A percentile compares a stretch with the other conserved stretches of the same genome.
phyloP scores from a whole-genome alignment of 202 grass and related monocot genomes.

The Schoenoplectus tabernaemontani region DNA sequence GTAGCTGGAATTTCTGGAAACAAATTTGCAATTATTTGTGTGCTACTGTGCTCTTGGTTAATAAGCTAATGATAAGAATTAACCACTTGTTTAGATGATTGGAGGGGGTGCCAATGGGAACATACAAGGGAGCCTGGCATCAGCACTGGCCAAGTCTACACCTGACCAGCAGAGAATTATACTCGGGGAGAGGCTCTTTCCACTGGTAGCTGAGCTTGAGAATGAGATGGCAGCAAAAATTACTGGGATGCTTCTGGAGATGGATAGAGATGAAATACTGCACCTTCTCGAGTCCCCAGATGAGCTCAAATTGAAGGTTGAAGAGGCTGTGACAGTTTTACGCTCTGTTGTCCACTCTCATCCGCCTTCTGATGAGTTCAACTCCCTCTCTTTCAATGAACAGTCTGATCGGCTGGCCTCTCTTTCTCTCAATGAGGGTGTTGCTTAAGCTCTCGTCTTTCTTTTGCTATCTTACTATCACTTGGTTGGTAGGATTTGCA shows the following conservation, averaged over 20 bases:
- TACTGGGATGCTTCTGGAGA: constrained; percentile 93
- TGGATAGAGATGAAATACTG: constrained; percentile 88
- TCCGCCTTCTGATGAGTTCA: neutral
- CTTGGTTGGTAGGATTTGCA: constrained; percentile 1
- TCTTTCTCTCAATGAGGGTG: constrained; percentile 44
- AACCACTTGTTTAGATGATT: constrained; percentile 30
- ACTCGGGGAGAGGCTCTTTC: constrained; percentile 85
- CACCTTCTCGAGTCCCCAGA: constrained; percentile 86
- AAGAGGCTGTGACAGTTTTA: constrained; percentile 84
- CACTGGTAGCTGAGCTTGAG: constrained; percentile 82
- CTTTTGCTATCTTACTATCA: neutral
- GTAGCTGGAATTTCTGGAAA: neutral
- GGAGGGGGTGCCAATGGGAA: constrained; percentile 37
- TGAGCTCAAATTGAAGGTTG: constrained; percentile 73
- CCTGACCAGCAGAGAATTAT: constrained; percentile 81
- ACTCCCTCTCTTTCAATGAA: constrained; percentile 3
- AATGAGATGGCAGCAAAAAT: constrained; percentile 78
- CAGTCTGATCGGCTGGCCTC: constrained; percentile 53
- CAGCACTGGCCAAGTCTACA: constrained; percentile 63
- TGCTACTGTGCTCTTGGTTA: neutral
- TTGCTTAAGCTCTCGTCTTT: constrained; percentile 15
- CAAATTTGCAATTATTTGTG: neutral
- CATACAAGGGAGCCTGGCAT: constrained; percentile 54
- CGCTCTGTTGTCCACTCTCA: constrained; percentile 32
- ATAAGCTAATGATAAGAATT: neutral